Percentiles rank a stretch among this genome's conserved stretches.
phyloP scores from a whole-genome alignment of 2,329 filamentous ascomycete species.

The Botrytis deweyae region DNA sequence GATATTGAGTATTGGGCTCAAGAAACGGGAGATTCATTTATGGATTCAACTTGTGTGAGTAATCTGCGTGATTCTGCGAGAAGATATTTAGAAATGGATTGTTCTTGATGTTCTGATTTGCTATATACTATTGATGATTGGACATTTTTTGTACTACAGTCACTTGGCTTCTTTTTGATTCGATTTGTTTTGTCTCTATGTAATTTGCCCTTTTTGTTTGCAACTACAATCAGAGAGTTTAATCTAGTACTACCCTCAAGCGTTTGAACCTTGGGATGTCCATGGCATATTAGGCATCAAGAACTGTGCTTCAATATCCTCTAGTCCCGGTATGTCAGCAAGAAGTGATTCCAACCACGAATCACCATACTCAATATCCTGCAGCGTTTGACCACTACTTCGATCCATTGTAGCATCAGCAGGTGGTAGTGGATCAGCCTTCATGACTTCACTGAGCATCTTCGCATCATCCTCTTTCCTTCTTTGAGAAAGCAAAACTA shows the following conservation, averaged over 20 bases:
- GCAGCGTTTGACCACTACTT: neutral
- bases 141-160: neutral
- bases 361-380: conserved; percentile 4
- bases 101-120: neutral
- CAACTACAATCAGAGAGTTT: too few relatives aligned
- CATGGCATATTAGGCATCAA: neutral
- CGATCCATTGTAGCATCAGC: neutral
- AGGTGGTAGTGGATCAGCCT: neutral
- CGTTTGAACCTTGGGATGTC: neutral
- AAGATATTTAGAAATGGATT: neutral
- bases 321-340: conserved; percentile 8
- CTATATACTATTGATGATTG: neutral
- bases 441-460: neutral
- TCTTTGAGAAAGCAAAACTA: conserved; percentile 15
- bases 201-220: neutral
- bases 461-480: conserved; percentile 15
- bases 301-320: conserved; percentile 9
- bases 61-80: neutral
- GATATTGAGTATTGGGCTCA: neutral
- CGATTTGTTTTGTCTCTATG: neutral
- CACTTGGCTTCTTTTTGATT: neutral
- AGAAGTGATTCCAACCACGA: conserved; percentile 16
- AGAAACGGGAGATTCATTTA: neutral
- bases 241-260: neutral
- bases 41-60: neutral